phyloP scores from a whole-genome alignment of 2,329 filamentous ascomycete species.

The Aspergillus tubingensis region DNA sequence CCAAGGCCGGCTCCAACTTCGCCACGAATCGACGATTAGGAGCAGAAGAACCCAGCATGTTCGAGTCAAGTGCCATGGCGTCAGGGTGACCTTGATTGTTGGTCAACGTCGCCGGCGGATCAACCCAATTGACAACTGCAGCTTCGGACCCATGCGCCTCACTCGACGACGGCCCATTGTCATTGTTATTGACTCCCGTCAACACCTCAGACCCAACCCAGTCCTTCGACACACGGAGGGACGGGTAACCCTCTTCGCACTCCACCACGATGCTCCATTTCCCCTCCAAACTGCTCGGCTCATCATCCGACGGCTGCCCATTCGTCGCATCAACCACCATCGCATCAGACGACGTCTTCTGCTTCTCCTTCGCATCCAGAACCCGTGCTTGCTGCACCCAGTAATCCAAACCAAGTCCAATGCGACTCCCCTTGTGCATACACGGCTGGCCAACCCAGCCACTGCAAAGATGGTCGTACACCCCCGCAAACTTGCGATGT shows the following conservation, averaged over 20 bases:
- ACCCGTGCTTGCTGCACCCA: conserved; percentile 43
- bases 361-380: conserved; percentile 32
- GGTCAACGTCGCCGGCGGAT: conserved; percentile 40
- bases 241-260: conserved; percentile 49
- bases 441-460: conserved; percentile 45
- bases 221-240: conserved; percentile 46
- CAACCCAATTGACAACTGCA: conserved; percentile 41
- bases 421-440: conserved; percentile 41
- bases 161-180: conserved; percentile 25
- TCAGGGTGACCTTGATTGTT: conserved; percentile 36
- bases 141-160: conserved; percentile 26
- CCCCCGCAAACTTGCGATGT: conserved; percentile 30
- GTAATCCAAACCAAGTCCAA: conserved; percentile 47
- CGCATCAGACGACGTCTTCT: conserved; percentile 27
- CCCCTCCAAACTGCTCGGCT: conserved; percentile 22
- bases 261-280: conserved; percentile 44
- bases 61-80: conserved; percentile 41
- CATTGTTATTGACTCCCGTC: conserved; percentile 25
- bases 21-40: conserved; percentile 49
- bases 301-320: conserved; percentile 20
- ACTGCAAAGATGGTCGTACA: conserved; percentile 44
- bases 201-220: conserved; percentile 45
- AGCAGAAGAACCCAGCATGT: conserved; percentile 38
- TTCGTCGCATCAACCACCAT: conserved; percentile 36
- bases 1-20: conserved; percentile 44